Evolutionary conservation across 768 basidiomycete genomes (phyloP), one percentile per base, ranked within the genome.

Genomic region (Pisolithus albus): DNA sequence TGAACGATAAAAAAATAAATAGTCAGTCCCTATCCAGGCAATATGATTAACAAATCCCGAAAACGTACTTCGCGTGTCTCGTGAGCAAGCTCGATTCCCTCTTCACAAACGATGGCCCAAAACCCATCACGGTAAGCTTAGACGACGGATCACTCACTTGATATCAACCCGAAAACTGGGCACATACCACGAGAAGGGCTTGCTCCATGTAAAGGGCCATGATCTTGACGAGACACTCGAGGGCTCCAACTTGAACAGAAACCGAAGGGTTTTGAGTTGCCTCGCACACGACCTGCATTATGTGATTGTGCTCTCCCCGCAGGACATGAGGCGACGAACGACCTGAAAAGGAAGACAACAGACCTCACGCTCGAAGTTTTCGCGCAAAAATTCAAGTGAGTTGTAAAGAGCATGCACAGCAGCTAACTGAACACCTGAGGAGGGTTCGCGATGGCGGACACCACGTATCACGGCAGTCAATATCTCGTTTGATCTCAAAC

Each of bases 141-240:
- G 16, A 55, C 28, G 18, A 13, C 49, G 55, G 53, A 61, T 66
- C 47, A 47, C 49, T 48, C 38, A 44, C 39, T 55, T 40, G 13
- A 47, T 50, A 51, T 59, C 49, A 4, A 49, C 48, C 23, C 38
- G 19, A 44, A 44, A n/a, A 10, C 16, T 15, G 47, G 54, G 11
- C n/a, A 79, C 86, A 51, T 72, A 96, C 94, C 40, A 96, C 96
- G 62, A 98, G 98, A 30, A 99, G 71, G 0, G 96, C 96, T 64
- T 94, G 88, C 67, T 99, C 96, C 96, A 99, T 99, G 76, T 99
- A 99, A 51, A 96, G 74, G 52, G 86, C 84, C 96, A 99, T 98
- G 64, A 97, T 96, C 62, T 85, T 81, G 28, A 98, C 95, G 13
- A 99, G 75, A 70, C 89, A 92, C 66, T 96, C 92, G 61, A 96